phyloP scores from a whole-genome alignment of 2,329 filamentous ascomycete species.

The Colletotrichum tofieldiae region DNA sequence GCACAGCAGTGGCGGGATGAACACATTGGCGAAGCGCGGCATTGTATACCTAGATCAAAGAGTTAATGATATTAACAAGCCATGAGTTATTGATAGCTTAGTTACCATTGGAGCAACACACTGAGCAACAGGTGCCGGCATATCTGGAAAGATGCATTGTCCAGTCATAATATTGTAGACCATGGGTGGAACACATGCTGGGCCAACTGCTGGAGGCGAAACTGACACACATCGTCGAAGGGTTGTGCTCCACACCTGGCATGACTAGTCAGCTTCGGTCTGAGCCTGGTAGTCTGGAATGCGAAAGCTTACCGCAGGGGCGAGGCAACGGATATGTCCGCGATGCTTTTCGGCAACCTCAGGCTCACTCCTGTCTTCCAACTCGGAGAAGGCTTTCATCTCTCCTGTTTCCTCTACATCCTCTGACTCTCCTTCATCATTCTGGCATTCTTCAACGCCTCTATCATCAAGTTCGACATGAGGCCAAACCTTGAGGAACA shows the following conservation, averaged over 20 bases:
- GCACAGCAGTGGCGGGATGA: not conserved
- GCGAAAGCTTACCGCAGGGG: not conserved
- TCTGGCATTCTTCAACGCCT: not conserved
- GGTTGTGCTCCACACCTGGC: not conserved
- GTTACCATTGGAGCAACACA: too few relatives aligned
- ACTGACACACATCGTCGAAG: not conserved
- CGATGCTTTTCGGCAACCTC: not conserved
- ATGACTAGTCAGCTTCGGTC: not conserved
- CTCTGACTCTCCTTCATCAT: not conserved
- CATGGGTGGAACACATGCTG: not conserved
- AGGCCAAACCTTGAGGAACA: not conserved
- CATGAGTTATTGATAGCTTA: too few relatives aligned
- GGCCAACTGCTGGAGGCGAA: not conserved
- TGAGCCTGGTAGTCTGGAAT: not conserved
- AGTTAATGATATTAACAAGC: not conserved
- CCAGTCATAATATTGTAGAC: too few relatives aligned
- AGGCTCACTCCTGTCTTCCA: not conserved
- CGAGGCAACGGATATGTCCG: not conserved
- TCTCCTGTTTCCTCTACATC: not conserved
- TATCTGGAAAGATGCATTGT: not conserved
- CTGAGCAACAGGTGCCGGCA: not conserved
- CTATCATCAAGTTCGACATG: not conserved
- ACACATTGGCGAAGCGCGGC: not conserved
- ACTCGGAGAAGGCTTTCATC: not conserved
- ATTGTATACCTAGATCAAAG: not conserved